Conservation (phyloP, 2,329 filamentous ascomycete genomes). For the Colletotrichum falcatum region DNA sequence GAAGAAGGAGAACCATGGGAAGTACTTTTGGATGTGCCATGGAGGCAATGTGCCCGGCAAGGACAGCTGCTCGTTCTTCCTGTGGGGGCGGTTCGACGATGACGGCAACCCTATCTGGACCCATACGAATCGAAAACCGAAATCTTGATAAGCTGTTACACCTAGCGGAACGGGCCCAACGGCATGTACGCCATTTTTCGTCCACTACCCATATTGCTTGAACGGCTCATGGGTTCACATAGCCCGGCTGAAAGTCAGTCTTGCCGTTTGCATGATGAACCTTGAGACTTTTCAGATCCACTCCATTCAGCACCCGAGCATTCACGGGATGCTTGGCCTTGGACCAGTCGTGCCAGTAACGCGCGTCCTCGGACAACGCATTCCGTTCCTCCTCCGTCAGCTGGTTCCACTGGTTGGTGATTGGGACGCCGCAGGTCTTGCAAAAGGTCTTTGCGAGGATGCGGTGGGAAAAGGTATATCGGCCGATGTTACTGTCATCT, state of each 20-base stretch:
- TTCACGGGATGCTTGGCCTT: conserved; percentile 51
- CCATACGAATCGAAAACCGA: conserved; percentile 9
- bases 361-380: conserved; percentile 47
- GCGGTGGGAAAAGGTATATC: conserved; percentile 52
- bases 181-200: background rate
- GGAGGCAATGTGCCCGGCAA: conserved; percentile 77
- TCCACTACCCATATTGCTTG: background rate
- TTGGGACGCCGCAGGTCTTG: conserved; percentile 59
- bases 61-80: conserved; percentile 80
- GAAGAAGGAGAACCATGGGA: conserved; percentile 80
- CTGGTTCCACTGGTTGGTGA: conserved; percentile 50
- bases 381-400: conserved; percentile 53
- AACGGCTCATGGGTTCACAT: conserved; percentile 55
- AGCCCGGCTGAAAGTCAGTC: conserved; percentile 47
- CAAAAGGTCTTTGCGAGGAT: conserved; percentile 60
- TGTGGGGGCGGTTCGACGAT: conserved; percentile 89
- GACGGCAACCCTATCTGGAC: conserved; percentile 82
- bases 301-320: conserved; percentile 52
- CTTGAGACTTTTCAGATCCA: conserved; percentile 50
- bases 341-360: conserved; percentile 40
- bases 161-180: background rate
- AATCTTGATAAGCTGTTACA: conserved; percentile 10
- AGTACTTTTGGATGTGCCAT: conserved; percentile 96
- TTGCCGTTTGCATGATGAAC: conserved; percentile 45
- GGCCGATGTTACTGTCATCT: conserved; percentile 52